Conservation (phyloP, 345 rosid species). For the Salix exigua region DNA sequence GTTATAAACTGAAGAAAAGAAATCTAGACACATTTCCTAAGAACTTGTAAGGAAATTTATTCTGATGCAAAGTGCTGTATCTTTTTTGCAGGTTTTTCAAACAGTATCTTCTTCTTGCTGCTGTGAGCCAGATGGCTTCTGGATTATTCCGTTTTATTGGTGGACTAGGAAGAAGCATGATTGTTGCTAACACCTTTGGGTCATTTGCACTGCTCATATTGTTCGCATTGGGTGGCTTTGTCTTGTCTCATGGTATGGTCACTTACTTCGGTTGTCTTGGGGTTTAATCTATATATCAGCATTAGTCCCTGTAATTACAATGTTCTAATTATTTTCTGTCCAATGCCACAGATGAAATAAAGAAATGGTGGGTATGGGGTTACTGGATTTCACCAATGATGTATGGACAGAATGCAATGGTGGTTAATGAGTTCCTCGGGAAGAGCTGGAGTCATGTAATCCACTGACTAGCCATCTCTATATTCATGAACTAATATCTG, state of each 20-base stretch:
- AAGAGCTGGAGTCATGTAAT: slow-evolving; percentile 55
- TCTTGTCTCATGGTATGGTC: slow-evolving; percentile 49
- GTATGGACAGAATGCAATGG: slow-evolving; percentile 72
- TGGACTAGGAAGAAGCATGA: slow-evolving; percentile 56
- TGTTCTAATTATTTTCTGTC: not conserved
- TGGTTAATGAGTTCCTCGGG: slow-evolving; percentile 68
- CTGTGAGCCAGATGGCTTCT: slow-evolving; percentile 60
- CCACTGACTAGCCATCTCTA: not conserved
- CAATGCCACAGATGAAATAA: slow-evolving; percentile 46
- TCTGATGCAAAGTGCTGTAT: not conserved
- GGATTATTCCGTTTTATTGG: slow-evolving; percentile 57
- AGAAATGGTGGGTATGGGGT: slow-evolving; percentile 92
- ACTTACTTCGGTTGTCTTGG: too few relatives aligned
- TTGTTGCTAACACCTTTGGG: slow-evolving; percentile 63
- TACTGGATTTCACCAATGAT: slow-evolving; percentile 77
- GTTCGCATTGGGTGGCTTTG: slow-evolving; percentile 62
- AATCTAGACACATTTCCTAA: not conserved
- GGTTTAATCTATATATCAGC: too few relatives aligned
- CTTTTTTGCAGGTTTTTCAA: slow-evolving; percentile 47
- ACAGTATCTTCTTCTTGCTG: slow-evolving; percentile 55
- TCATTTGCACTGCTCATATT: slow-evolving; percentile 49
- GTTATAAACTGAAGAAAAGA: not conserved
- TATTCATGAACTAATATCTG: not conserved
- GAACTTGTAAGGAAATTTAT: not conserved
- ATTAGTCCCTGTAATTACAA: too few relatives aligned